A percentile compares a stretch with the other conserved stretches of the same genome.
phyloP scores from a whole-genome alignment of 169 alveolate genomes.

The Cryptosporidium sp. region DNA sequence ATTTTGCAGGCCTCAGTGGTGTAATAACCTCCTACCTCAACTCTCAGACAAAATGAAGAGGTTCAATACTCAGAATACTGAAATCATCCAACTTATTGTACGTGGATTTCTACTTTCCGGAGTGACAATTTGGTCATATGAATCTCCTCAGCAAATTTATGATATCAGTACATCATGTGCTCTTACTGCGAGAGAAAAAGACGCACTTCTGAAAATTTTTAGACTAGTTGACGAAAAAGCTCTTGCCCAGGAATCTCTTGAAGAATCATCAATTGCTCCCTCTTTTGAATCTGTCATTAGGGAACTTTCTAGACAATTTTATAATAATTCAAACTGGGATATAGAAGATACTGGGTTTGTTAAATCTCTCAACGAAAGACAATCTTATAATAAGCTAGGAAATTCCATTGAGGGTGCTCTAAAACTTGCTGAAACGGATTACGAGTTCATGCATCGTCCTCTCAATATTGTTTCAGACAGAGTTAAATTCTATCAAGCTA shows the following conservation, averaged over 20 bases:
- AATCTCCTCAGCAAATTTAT: slow-evolving; percentile 53
- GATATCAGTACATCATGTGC: slow-evolving; percentile 53
- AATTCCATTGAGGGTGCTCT: slow-evolving; percentile 65
- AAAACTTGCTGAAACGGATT: slow-evolving; percentile 19
- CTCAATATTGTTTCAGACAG: slow-evolving; percentile 61
- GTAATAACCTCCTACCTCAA: slow-evolving; percentile 19
- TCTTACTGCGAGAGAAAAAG: slow-evolving; percentile 61
- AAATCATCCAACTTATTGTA: slow-evolving; percentile 18
- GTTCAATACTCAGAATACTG: slow-evolving; percentile 53
- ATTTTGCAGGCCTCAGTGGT: slow-evolving; percentile 69
- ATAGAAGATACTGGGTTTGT: slow-evolving; percentile 61
- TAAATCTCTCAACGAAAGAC: slow-evolving; percentile 34
- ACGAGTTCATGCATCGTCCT: slow-evolving; percentile 35
- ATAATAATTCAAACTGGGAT: slow-evolving; percentile 61
- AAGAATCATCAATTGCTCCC: slow-evolving; percentile 58
- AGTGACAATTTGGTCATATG: slow-evolving; percentile 71
- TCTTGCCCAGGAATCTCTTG: slow-evolving; percentile 36
- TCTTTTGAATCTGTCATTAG: slow-evolving; percentile 71
- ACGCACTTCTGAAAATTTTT: slow-evolving; percentile 29
- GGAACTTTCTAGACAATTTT: slow-evolving; percentile 54
- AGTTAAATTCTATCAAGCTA: slow-evolving; percentile 60
- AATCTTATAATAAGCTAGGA: slow-evolving; percentile 49
- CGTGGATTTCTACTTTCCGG: slow-evolving; percentile 63
- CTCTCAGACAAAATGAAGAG: slow-evolving; percentile 64
- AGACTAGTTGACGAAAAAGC: slow-evolving; percentile 63